Conservation (phyloP, 2,329 filamentous ascomycete genomes). For the Phoma sp. region DNA sequence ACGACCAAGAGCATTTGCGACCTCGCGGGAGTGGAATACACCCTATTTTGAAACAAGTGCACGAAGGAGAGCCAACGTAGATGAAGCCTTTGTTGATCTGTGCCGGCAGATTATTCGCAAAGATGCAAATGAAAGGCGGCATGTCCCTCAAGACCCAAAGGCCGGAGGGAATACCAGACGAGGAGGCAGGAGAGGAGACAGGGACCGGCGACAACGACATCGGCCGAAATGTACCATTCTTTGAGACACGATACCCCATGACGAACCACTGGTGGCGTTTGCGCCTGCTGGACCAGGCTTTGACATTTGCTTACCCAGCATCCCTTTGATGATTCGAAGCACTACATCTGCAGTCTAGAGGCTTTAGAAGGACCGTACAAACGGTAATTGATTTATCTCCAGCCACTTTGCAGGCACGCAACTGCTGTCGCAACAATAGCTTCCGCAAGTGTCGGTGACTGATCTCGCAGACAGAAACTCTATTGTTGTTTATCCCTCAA, state of each 20-base stretch:
- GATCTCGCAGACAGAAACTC: not conserved
- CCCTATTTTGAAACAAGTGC: slow-evolving; percentile 93
- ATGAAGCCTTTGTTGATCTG: slow-evolving; percentile 86
- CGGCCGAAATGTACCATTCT: slow-evolving; percentile 39
- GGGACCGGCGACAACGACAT: slow-evolving; percentile 21
- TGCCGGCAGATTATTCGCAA: slow-evolving; percentile 83
- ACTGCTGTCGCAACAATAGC: not conserved
- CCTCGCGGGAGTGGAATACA: slow-evolving; percentile 86
- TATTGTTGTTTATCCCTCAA: slow-evolving; percentile 1
- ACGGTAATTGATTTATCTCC: slow-evolving; percentile 28
- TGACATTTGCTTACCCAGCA: slow-evolving; percentile 1
- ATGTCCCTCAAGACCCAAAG: slow-evolving; percentile 25
- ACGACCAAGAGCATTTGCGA: slow-evolving; percentile 78
- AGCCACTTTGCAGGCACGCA: not conserved
- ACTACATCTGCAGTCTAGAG: slow-evolving; percentile 25
- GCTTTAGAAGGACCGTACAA: slow-evolving; percentile 30
- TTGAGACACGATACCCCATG: slow-evolving; percentile 34
- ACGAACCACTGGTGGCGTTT: slow-evolving; percentile 23
- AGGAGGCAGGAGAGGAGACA: slow-evolving; percentile 12
- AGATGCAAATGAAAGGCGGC: slow-evolving; percentile 61
- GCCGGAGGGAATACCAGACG: slow-evolving; percentile 12
- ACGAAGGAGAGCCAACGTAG: slow-evolving; percentile 82
- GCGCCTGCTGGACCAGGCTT: slow-evolving; percentile 35
- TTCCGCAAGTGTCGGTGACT: slow-evolving; percentile 1
- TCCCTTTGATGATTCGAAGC: slow-evolving; percentile 1